These are phyloP conservation scores for Wickerhamomyces silvicola DNA, from an alignment of 805 yeast genomes.

Conservation along the genomic window DNA sequence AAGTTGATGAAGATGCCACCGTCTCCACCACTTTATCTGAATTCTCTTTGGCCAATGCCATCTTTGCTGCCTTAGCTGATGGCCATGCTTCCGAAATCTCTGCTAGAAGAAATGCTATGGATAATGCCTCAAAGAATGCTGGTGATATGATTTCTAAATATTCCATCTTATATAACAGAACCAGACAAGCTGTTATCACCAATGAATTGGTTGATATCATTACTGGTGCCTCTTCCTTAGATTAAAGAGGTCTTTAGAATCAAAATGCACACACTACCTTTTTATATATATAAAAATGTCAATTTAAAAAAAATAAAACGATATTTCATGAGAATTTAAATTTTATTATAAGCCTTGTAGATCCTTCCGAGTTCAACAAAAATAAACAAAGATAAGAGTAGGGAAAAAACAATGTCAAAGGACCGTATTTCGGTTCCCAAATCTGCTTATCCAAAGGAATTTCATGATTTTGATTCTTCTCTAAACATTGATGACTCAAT, in stretches of 20 bases:
- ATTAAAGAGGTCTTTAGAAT: slow-evolving; percentile 36
- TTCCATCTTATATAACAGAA: slow-evolving; percentile 98
- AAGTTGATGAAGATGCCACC: slow-evolving; percentile 62
- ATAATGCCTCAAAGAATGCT: slow-evolving; percentile 98
- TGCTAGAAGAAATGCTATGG: slow-evolving; percentile 99
- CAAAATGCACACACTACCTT: too few relatives aligned
- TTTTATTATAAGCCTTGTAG: too few relatives aligned
- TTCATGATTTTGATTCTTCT: slow-evolving; percentile 15
- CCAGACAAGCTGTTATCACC: slow-evolving; percentile 98
- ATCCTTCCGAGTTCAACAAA: not conserved
- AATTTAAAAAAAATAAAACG: too few relatives aligned
- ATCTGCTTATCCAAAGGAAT: slow-evolving; percentile 18
- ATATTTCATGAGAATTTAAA: too few relatives aligned
- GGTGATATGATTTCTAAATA: slow-evolving; percentile 96
- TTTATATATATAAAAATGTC: too few relatives aligned
- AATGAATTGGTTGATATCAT: slow-evolving; percentile 99
- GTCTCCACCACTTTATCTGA: slow-evolving; percentile 73
- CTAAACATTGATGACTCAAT: slow-evolving; percentile 13
- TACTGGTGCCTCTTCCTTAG: slow-evolving; percentile 99
- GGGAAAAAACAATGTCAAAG: not conserved
- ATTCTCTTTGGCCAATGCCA: slow-evolving; percentile 84
- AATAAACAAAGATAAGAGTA: not conserved
- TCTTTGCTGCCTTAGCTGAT: slow-evolving; percentile 89
- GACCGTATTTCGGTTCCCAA: slow-evolving; percentile 10
- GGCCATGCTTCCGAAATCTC: slow-evolving; percentile 97